A percentile compares a stretch with the other conserved stretches of the same genome.
These are phyloP conservation scores for Ogataea methanolica DNA, from an alignment of 805 yeast species.

Conservation along the genomic window DNA sequence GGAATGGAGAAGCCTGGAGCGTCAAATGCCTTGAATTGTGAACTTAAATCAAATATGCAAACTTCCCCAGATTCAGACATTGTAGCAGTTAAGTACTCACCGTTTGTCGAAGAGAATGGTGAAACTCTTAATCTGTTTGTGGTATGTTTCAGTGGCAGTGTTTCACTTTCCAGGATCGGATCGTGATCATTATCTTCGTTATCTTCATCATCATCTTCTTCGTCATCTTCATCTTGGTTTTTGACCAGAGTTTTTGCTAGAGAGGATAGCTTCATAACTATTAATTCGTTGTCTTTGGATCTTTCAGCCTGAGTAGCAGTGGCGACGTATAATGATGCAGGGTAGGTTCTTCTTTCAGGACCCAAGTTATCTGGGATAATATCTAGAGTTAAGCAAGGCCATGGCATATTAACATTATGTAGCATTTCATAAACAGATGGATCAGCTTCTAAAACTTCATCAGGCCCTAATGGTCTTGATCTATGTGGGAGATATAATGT, in stretches of 20 bases:
- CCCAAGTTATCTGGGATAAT: slow-evolving; percentile 84
- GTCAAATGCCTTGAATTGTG: slow-evolving; percentile 79
- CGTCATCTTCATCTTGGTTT: slow-evolving; percentile 74
- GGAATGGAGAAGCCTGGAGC: slow-evolving; percentile 83
- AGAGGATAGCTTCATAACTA: slow-evolving; percentile 77
- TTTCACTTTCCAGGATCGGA: slow-evolving; percentile 84
- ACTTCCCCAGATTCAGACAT: slow-evolving; percentile 91
- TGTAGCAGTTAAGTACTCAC: slow-evolving; percentile 83
- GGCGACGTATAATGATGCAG: slow-evolving; percentile 79
- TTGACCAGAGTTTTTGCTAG: slow-evolving; percentile 82
- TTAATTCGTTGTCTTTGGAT: slow-evolving; percentile 82
- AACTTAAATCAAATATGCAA: slow-evolving; percentile 71
- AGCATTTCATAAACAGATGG: slow-evolving; percentile 95
- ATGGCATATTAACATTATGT: slow-evolving; percentile 87
- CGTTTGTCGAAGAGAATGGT: slow-evolving; percentile 68
- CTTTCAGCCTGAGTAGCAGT: slow-evolving; percentile 93
- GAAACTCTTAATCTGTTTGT: slow-evolving; percentile 86
- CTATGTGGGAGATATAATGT: slow-evolving; percentile 81
- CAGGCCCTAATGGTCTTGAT: slow-evolving; percentile 88
- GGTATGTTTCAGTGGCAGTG: slow-evolving; percentile 71
- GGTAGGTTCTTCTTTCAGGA: slow-evolving; percentile 81
- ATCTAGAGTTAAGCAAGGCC: slow-evolving; percentile 96
- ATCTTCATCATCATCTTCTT: slow-evolving; percentile 66
- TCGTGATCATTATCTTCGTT: slow-evolving; percentile 68
- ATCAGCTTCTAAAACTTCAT: slow-evolving; percentile 94